Percentiles rank a stretch among this genome's conserved stretches.
phyloP scores from a whole-genome alignment of 768 basidiomycete species.

The Leccinum obscurum region DNA sequence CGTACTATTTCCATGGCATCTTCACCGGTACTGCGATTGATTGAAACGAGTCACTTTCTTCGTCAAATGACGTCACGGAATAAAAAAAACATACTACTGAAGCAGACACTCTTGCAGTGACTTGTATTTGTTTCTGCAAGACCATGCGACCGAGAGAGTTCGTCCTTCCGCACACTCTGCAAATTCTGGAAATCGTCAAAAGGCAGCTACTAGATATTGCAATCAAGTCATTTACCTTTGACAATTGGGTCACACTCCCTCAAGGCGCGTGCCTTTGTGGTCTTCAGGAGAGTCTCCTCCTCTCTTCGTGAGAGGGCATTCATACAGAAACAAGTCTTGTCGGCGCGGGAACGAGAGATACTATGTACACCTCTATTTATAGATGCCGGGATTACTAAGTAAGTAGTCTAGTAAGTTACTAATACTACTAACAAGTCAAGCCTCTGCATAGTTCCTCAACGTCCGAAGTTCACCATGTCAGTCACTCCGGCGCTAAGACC shows the following conservation, averaged over 20 bases:
- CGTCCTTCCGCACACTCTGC: slow-evolving; percentile 82
- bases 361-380: neutral
- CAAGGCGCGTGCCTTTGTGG: slow-evolving; percentile 76
- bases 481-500: slow-evolving; percentile 13
- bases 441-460: neutral
- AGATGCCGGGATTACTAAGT: slow-evolving; percentile 13
- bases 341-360: slow-evolving; percentile 2
- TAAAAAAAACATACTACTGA: slow-evolving; percentile 58
- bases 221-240: slow-evolving; percentile 46
- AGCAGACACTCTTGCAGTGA: slow-evolving; percentile 77
- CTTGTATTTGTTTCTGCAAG: slow-evolving; percentile 68
- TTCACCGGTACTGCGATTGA: slow-evolving; percentile 57
- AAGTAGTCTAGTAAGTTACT: neutral
- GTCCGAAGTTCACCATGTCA: slow-evolving; percentile 8
- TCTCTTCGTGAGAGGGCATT: slow-evolving; percentile 84
- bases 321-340: slow-evolving; percentile 44
- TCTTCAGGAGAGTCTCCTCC: slow-evolving; percentile 82
- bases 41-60: neutral
- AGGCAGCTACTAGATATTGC: neutral
- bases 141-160: slow-evolving; percentile 84
- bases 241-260: slow-evolving; percentile 77
- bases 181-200: slow-evolving; percentile 53
- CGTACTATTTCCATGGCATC: slow-evolving; percentile 74
- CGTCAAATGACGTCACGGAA: neutral
- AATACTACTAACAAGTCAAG: neutral